phyloP scores from a whole-genome alignment of 352 stramenopile genomes.

The Pythium phragmiticola region DNA sequence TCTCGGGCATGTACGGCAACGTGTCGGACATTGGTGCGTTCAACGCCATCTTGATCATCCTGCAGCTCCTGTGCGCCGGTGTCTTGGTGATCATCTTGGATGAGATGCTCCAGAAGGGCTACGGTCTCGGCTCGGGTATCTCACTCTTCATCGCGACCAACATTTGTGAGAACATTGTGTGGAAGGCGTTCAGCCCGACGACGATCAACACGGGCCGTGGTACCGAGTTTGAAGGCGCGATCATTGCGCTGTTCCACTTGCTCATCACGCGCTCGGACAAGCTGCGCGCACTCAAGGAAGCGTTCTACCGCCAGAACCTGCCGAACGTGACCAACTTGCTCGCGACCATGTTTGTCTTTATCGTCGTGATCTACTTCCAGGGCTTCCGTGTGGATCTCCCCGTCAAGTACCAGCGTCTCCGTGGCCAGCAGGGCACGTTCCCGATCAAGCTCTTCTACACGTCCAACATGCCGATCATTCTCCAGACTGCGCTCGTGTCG shows the following conservation, averaged over 20 bases:
- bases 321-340: slow-evolving; percentile 99
- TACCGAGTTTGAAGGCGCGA: slow-evolving; percentile 99
- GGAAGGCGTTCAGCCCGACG: slow-evolving; percentile 99
- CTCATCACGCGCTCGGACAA: slow-evolving; percentile 98
- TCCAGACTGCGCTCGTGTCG: slow-evolving; percentile 98
- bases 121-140: slow-evolving; percentile 98
- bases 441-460: slow-evolving; percentile 99
- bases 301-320: slow-evolving; percentile 98
- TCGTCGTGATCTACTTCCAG: slow-evolving; percentile 99
- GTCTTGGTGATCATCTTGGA: slow-evolving; percentile 99
- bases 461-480: slow-evolving; percentile 99
- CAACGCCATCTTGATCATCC: slow-evolving; percentile 99
- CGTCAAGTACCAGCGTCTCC: slow-evolving; percentile 99
- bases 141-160: slow-evolving; percentile 99
- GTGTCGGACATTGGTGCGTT: slow-evolving; percentile 96
- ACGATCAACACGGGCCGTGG: slow-evolving; percentile 99
- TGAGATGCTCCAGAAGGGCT: slow-evolving; percentile 99
- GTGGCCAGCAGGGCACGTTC: slow-evolving; percentile 98
- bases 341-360: slow-evolving; percentile 98
- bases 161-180: slow-evolving; percentile 99
- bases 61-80: slow-evolving; percentile 97
- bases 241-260: slow-evolving; percentile 99
- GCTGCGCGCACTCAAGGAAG: slow-evolving; percentile 96
- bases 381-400: slow-evolving; percentile 92
- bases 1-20: slow-evolving; percentile 99